phyloP scores from a whole-genome alignment of 768 basidiomycete species.

The Polyporus arcularius region DNA sequence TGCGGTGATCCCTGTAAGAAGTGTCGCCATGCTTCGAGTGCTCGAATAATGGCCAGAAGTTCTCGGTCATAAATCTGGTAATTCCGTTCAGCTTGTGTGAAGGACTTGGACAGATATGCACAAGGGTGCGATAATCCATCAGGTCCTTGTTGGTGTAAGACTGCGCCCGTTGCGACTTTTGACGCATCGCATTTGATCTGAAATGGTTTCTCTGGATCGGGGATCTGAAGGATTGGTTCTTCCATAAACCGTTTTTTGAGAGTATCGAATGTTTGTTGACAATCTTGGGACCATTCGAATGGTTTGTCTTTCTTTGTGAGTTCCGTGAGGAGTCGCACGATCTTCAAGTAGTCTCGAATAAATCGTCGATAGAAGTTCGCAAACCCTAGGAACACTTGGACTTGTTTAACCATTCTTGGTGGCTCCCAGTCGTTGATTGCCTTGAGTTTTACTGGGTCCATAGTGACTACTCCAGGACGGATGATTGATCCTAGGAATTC shows the following conservation, averaged over 20 bases:
- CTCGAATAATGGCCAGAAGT: constrained; percentile 36
- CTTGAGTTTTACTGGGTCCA: constrained; percentile 37
- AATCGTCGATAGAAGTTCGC: constrained; percentile 35
- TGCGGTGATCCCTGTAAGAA: constrained; percentile 24
- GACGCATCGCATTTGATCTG: constrained; percentile 22
- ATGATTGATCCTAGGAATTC: constrained; percentile 37
- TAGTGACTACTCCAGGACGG: constrained; percentile 19
- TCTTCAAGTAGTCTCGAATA: constrained; percentile 29
- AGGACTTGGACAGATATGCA: constrained; percentile 13
- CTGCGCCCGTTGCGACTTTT: constrained; percentile 29
- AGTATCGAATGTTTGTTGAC: not conserved
- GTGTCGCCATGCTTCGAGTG: constrained; percentile 26
- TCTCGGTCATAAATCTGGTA: constrained; percentile 38
- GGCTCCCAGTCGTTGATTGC: constrained; percentile 33
- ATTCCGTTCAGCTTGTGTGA: constrained; percentile 30
- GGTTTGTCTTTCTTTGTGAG: constrained; percentile 19
- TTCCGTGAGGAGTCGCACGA: constrained; percentile 24
- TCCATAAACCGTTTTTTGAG: not conserved
- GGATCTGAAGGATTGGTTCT: constrained; percentile 12
- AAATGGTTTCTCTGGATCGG: constrained; percentile 15
- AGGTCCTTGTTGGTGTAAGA: constrained; percentile 27
- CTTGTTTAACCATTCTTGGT: constrained; percentile 21
- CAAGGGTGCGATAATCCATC: constrained; percentile 15
- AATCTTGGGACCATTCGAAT: not conserved
- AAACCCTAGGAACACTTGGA: constrained; percentile 32